Base-by-base conservation (phyloP, 805 yeast genomes). In the Candida railenensis region DNA sequence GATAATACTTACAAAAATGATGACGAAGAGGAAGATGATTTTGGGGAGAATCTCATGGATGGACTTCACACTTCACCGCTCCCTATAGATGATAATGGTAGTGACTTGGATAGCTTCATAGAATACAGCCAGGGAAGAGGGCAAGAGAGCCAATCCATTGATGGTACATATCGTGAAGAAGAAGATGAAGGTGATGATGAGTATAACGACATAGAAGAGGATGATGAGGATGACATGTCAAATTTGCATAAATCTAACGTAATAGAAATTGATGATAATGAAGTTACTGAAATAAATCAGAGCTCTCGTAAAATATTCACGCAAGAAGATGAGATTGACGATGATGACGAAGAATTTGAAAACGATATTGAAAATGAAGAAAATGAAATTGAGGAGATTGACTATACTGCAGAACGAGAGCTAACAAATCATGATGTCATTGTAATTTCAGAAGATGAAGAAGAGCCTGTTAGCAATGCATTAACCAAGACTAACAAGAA, bases 371-470 rank as follows among this genome's bases (percentile, higher is more conserved):
- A 50, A 40, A 59, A 65, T n/a, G 66, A 64, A 15, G 55, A 58
- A 4, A 62, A 56, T 37, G 64, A 58, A 25, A 56, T 55, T 12
- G 63, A 54, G 5, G 57, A 52, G 40, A 42, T 41, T 15, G 59
- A 61, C 34, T 67, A 66, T 44, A 64, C 68, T 21, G 69, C 75
- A 1, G 76, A 70, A 43, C 53, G 76, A 15, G 77, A 68, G 45
- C 43, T 66, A 2, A 54, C 54, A 32, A 48, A 47, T 3, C 46
- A 54, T 32, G 67, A 65, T 21, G 59, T 69, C 3, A 71, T 71
- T 15, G 76, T 72, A 40, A 56, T 72, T 15, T 53, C 58, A 3
- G 69, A 72, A 21, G 74, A 68, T 16, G 68, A 64, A 19, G 71
- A 67, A 11, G 65, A 56, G 14, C 58, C 48, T n/a, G 43, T 8